Conservation (phyloP, 108 stramenopile species). For the Thalassiosira profunda region DNA sequence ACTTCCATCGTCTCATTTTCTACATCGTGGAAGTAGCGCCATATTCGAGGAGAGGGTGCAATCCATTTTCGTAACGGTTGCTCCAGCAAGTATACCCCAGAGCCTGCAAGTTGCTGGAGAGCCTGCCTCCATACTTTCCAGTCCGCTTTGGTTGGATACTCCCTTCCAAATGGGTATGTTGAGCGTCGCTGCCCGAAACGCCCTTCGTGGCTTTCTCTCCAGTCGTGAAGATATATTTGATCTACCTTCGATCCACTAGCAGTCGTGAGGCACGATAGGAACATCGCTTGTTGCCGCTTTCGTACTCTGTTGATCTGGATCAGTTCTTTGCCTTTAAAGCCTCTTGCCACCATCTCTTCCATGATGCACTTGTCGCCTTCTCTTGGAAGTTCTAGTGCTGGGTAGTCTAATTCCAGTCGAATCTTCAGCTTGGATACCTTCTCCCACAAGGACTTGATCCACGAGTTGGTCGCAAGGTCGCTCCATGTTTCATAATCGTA, state of each 20-base stretch:
- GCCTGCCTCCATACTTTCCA: neutral
- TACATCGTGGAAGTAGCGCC: neutral
- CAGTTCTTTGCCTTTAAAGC: neutral
- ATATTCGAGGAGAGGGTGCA: neutral
- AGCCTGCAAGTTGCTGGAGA: neutral
- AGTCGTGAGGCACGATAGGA: constrained; percentile 7
- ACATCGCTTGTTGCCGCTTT: neutral
- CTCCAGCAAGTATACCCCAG: neutral
- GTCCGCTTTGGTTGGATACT: neutral
- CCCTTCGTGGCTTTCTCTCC: neutral
- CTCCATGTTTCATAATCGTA: neutral
- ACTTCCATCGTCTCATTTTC: no score
- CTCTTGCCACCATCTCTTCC: neutral
- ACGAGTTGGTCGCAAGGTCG: neutral
- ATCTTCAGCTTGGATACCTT: neutral
- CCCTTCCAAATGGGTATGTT: neutral
- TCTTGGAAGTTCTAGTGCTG: neutral
- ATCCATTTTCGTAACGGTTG: neutral
- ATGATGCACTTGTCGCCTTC: neutral
- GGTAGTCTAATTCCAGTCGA: neutral
- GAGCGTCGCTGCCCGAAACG: neutral
- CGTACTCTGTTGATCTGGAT: neutral
- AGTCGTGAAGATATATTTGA: neutral
- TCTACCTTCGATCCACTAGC: neutral
- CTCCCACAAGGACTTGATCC: constrained; percentile 6